Percentiles rank a stretch among this genome's conserved stretches.
These are phyloP conservation scores for Crithidia sp. DNA, from an alignment of 208 protist genomes.

Conservation along the genomic window DNA sequence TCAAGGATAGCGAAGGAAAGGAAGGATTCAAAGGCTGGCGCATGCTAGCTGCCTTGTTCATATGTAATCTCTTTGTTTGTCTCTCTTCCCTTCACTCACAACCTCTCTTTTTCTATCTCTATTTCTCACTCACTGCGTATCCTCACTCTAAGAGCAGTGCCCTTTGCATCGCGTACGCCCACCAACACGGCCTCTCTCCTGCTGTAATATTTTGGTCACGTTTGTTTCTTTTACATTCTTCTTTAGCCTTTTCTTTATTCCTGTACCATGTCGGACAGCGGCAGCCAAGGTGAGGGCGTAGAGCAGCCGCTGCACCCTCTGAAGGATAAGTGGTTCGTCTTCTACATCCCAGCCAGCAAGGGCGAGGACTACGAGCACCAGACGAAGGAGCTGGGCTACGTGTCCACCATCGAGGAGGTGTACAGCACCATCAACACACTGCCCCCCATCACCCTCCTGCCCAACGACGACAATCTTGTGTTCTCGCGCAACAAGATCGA, in stretches of 20 bases:
- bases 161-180: too few species aligned
- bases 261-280: conserved; percentile 26
- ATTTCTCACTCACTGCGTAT: too few species aligned
- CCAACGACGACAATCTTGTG: conserved; percentile 70
- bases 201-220: neutral
- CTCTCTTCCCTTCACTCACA: too few species aligned
- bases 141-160: too few species aligned
- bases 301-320: conserved; percentile 55
- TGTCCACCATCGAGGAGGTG: conserved; percentile 73
- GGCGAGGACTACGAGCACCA: conserved; percentile 53
- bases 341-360: conserved; percentile 69
- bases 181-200: neutral
- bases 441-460: conserved; percentile 62
- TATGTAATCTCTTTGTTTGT: too few species aligned
- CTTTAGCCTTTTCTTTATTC: neutral
- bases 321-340: conserved; percentile 85
- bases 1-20: too few species aligned
- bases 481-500: conserved; percentile 77
- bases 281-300: conserved; percentile 6
- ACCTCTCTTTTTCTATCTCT: too few species aligned
- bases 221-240: neutral
- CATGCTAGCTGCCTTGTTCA: too few species aligned
- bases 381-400: conserved; percentile 71
- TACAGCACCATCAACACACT: conserved; percentile 81
- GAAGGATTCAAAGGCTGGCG: too few species aligned